Percentiles rank a stretch among this genome's conserved stretches.
Evolutionary conservation across 495 filamentous ascomycete species (phyloP).

Genomic region (Chaetomium fimeti): DNA sequence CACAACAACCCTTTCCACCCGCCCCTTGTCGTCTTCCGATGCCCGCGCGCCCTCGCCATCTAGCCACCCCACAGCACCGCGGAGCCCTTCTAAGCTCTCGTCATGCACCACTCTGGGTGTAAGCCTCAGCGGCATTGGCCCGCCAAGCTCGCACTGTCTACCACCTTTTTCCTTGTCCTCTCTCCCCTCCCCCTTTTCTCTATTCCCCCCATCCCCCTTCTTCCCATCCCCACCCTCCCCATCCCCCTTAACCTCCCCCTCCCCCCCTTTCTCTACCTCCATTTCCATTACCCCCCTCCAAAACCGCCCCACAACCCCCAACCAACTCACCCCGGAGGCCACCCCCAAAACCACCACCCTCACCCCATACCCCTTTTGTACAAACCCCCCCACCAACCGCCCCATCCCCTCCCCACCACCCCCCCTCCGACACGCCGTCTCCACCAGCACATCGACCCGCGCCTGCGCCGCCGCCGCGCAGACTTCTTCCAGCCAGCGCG

Average conservation of each 20-base stretch:
- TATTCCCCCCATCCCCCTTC: too few relatives aligned
- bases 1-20: constrained; percentile 25
- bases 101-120: constrained; percentile 43
- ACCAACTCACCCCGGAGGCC: constrained; percentile 33
- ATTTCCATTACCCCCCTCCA: constrained; percentile 32
- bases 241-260: background rate
- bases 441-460: constrained; percentile 33
- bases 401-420: constrained; percentile 35
- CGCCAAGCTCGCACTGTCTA: too few relatives aligned
- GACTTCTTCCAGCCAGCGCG: constrained; percentile 38
- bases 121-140: constrained; percentile 32
- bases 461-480: constrained; percentile 25
- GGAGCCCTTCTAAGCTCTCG: constrained; percentile 37
- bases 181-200: too few relatives aligned
- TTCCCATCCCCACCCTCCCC: constrained; percentile 5
- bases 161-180: too few relatives aligned
- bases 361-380: constrained; percentile 10
- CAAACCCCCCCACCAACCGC: constrained; percentile 28
- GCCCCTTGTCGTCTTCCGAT: background rate
- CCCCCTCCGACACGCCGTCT: constrained; percentile 38
- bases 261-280: constrained; percentile 10
- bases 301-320: constrained; percentile 38
- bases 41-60: constrained; percentile 18
- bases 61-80: constrained; percentile 32
- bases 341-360: constrained; percentile 39